phyloP scores from a whole-genome alignment of 805 yeast species.

The Allodekkera sacchari region DNA sequence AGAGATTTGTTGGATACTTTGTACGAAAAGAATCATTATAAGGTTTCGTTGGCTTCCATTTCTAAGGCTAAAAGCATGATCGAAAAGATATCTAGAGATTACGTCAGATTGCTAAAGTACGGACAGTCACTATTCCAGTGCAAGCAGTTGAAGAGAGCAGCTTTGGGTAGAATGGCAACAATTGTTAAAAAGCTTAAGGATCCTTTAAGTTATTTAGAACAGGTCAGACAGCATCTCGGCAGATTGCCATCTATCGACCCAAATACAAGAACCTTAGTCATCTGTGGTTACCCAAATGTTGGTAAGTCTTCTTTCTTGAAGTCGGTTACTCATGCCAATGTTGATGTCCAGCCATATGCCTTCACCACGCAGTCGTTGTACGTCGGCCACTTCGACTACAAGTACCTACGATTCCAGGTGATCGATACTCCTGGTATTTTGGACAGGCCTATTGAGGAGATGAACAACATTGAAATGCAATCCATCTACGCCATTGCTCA shows the following conservation, averaged over 20 bases:
- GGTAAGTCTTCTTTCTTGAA: conserved; percentile 95
- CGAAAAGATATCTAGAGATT: conserved; percentile 95
- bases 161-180: conserved; percentile 99
- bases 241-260: conserved; percentile 98
- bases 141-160: conserved; percentile 97
- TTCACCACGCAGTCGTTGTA: conserved; percentile 96
- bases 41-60: conserved; percentile 90
- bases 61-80: conserved; percentile 89
- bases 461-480: conserved; percentile 99
- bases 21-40: conserved; percentile 96
- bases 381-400: conserved; percentile 98
- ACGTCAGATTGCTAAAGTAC: conserved; percentile 85
- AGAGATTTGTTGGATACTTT: conserved; percentile 96
- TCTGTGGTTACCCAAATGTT: conserved; percentile 98
- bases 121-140: conserved; percentile 98
- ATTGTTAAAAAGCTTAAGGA: conserved; percentile 92
- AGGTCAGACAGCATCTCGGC: conserved; percentile 98
- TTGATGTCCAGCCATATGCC: conserved; percentile 98
- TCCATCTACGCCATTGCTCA: conserved; percentile 98
- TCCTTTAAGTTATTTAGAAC: conserved; percentile 87
- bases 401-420: conserved; percentile 95
- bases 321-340: conserved; percentile 95
- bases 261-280: conserved; percentile 91
- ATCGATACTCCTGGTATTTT: conserved; percentile 98
- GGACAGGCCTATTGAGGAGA: conserved; percentile 98